Conservation (phyloP, 164 flowering plant species). For the Akebia trifoliata region DNA sequence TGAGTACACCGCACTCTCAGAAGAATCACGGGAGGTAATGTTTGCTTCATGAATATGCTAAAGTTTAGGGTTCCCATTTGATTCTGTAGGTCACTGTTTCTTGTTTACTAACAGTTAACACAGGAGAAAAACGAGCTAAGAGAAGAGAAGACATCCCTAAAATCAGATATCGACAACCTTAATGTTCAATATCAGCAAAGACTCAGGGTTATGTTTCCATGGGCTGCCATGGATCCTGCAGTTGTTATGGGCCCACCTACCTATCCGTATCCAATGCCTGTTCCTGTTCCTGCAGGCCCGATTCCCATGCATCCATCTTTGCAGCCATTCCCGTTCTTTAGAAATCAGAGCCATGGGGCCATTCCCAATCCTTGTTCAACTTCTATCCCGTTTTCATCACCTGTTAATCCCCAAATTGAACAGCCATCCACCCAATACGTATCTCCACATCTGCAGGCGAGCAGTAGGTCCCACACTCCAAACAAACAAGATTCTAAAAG, state of each 20-base stretch:
- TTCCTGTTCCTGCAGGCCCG: slow-evolving; percentile 61
- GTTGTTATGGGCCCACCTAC: slow-evolving; percentile 72
- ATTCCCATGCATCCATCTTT: slow-evolving; percentile 81
- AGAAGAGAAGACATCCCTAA: slow-evolving; percentile 83
- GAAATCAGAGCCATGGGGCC: slow-evolving; percentile 37
- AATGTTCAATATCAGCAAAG: slow-evolving; percentile 76
- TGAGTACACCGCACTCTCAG: slow-evolving; percentile 58
- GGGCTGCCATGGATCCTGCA: slow-evolving; percentile 72
- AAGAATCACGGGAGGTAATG: slow-evolving; percentile 87
- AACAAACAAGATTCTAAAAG: slow-evolving; percentile 49
- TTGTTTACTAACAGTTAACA: slow-evolving; percentile 44
- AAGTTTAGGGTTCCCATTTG: background rate
- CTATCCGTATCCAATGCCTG: slow-evolving; percentile 65
- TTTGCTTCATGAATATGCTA: background rate
- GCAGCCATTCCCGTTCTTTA: slow-evolving; percentile 70
- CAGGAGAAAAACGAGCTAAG: slow-evolving; percentile 95
- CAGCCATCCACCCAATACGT: slow-evolving; percentile 43
- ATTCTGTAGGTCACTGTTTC: background rate
- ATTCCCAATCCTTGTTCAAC: slow-evolving; percentile 37
- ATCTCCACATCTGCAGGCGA: slow-evolving; percentile 36
- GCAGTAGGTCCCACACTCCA: slow-evolving; percentile 38
- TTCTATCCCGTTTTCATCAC: slow-evolving; percentile 57
- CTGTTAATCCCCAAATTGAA: slow-evolving; percentile 42
- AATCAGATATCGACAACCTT: slow-evolving; percentile 75
- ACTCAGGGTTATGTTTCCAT: slow-evolving; percentile 64